These are phyloP conservation scores for Fusarium compactum DNA, from an alignment of 2,329 filamentous ascomycete species.

Conservation along the genomic window DNA sequence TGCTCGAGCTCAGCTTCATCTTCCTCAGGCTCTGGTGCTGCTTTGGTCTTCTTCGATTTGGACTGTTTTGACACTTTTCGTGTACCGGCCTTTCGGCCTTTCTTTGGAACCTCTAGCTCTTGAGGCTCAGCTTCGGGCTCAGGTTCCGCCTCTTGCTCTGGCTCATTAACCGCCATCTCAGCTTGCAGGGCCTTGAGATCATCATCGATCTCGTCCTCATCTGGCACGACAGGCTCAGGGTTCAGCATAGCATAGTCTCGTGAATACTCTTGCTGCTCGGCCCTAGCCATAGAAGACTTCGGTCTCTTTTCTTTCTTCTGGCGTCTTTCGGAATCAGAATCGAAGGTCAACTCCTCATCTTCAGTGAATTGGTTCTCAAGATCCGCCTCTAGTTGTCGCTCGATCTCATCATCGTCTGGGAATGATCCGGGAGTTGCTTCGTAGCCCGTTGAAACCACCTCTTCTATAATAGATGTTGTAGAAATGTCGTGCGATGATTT, in stretches of 20 bases:
- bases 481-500: constrained; percentile 56
- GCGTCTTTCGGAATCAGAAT: constrained; percentile 60
- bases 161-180: constrained; percentile 60
- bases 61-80: constrained; percentile 66
- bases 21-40: constrained; percentile 45
- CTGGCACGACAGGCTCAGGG: constrained; percentile 57
- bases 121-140: constrained; percentile 46
- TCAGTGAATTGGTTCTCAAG: constrained; percentile 68
- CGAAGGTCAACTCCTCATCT: constrained; percentile 61
- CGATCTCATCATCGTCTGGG: constrained; percentile 73
- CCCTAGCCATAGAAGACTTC: constrained; percentile 47
- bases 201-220: constrained; percentile 64
- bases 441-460: constrained; percentile 62
- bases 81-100: constrained; percentile 64
- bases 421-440: constrained; percentile 56
- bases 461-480: constrained; percentile 64
- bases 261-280: constrained; percentile 47
- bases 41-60: constrained; percentile 59
- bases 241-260: constrained; percentile 66
- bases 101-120: constrained; percentile 63
- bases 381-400: constrained; percentile 74
- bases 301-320: constrained; percentile 50
- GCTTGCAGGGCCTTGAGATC: constrained; percentile 63
- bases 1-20: constrained; percentile 34
- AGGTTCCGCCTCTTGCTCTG: constrained; percentile 20